phyloP scores from a whole-genome alignment of 352 stramenopile genomes.

The Phytophthora europaea region DNA sequence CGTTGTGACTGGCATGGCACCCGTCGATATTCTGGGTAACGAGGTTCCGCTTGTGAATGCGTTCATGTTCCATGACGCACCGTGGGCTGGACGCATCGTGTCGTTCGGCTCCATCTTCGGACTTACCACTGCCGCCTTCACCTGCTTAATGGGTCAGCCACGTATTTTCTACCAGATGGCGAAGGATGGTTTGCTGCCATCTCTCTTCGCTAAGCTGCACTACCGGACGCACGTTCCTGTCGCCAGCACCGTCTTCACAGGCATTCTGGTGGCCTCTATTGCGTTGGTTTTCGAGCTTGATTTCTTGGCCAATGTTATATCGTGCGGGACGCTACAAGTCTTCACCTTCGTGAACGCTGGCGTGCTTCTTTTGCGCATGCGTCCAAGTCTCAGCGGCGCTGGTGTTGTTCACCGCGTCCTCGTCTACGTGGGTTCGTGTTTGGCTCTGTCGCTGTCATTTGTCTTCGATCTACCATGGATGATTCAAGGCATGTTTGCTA shows the following conservation, averaged over 20 bases:
- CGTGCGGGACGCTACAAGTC: slow-evolving; percentile 91
- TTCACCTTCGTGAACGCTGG: slow-evolving; percentile 95
- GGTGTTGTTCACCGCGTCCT: slow-evolving; percentile 64
- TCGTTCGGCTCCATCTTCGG: slow-evolving; percentile 95
- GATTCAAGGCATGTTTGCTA: slow-evolving; percentile 46
- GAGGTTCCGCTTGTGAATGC: slow-evolving; percentile 89
- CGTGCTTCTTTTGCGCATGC: slow-evolving; percentile 87
- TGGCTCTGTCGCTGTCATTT: slow-evolving; percentile 75
- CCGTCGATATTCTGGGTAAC: slow-evolving; percentile 70
- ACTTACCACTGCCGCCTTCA: slow-evolving; percentile 92
- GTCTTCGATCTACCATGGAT: slow-evolving; percentile 71
- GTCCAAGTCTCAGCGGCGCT: slow-evolving; percentile 44
- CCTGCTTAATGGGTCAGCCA: slow-evolving; percentile 93
- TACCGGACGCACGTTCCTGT: slow-evolving; percentile 73
- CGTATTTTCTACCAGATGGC: slow-evolving; percentile 95
- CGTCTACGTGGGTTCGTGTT: slow-evolving; percentile 66
- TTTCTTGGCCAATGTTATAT: slow-evolving; percentile 94
- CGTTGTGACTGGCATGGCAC: slow-evolving; percentile 91
- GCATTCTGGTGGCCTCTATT: slow-evolving; percentile 77
- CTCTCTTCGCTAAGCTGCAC: slow-evolving; percentile 72
- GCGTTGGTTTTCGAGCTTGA: slow-evolving; percentile 93
- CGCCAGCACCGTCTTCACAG: slow-evolving; percentile 91
- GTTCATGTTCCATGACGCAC: slow-evolving; percentile 77
- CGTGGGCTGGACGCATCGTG: slow-evolving; percentile 86
- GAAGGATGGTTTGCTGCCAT: slow-evolving; percentile 82